A percentile compares a stretch with the other conserved stretches of the same genome.
phyloP scores from a whole-genome alignment of 768 basidiomycete genomes.

The Auriscalpium microsporum region DNA sequence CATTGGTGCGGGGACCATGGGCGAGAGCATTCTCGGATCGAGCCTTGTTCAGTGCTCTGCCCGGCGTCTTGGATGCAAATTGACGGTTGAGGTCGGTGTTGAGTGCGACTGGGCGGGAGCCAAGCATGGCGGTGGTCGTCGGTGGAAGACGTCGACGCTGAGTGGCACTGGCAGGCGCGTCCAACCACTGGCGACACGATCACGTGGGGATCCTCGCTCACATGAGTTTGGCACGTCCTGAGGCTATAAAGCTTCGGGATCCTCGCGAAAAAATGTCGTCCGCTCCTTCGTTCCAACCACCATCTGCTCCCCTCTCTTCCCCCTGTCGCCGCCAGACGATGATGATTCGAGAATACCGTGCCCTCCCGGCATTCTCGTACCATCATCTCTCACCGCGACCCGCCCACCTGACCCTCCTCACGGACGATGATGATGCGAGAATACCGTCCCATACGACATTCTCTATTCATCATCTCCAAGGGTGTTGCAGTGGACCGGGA shows the following conservation, averaged over 20 bases:
- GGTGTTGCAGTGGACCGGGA: no score
- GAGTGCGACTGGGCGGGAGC: slow-evolving; percentile 19
- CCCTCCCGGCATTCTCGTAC: neutral
- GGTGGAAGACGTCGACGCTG: neutral
- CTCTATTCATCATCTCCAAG: no score
- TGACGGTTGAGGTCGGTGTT: slow-evolving; percentile 18
- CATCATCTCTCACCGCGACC: neutral
- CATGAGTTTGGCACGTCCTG: neutral
- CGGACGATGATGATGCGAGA: no score
- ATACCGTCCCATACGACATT: no score
- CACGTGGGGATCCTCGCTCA: neutral
- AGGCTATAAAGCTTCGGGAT: neutral
- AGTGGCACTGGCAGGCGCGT: neutral
- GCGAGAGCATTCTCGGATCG: slow-evolving; percentile 39
- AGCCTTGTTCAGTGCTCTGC: slow-evolving; percentile 33
- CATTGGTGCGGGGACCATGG: slow-evolving; percentile 33
- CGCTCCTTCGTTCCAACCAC: neutral
- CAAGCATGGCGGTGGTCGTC: slow-evolving; percentile 7
- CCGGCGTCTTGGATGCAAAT: slow-evolving; percentile 43
- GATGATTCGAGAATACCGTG: neutral
- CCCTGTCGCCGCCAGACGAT: neutral
- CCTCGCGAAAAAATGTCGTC: neutral
- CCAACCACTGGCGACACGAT: neutral
- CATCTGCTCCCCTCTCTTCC: neutral
- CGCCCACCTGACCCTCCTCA: no score